Base-by-base conservation (phyloP, 768 basidiomycete species). In the Psilocybe cyanescens region DNA sequence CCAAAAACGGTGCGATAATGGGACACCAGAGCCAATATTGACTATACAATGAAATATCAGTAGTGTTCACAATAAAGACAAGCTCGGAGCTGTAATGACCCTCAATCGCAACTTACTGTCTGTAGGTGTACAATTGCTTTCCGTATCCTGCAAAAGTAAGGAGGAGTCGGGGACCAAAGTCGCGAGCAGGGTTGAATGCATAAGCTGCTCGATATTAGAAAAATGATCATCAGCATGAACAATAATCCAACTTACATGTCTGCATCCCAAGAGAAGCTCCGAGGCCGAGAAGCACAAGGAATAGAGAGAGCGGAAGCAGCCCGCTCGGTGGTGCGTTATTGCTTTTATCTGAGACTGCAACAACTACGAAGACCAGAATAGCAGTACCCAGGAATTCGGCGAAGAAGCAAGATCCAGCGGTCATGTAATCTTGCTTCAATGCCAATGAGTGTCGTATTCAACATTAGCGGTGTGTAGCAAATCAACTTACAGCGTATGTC, bases 21-120 rank as follows among this genome's bases (percentile, higher is more conserved):
- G 87, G 85, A 65, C 84, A 85, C 89, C 89, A 91, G 44, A 92
- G 60, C 90, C 89, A 91, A 68, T 90, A 91, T 68, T 91, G 88
- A 65, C 80, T 83, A 67, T 59, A 61, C 72, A 69, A 67, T 19
- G 9, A 45, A 44, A 29, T 12, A 8, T 53, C 41, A 59, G 11
- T 55, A 35, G 14, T 16, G 33, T 29, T 44, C 12, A 49, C 8
- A 4, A 58, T 50, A 46, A 16, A 29, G 16, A 35, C 29, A 58
- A 33, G 41, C 41, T 8, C 37, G 37, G 14, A 49, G 2, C 14
- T 50, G 41, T 44, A n/a, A n/a, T 11, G 24, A 24, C 24, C 24
- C 24, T 24, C 24, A n/a, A 44, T 8, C 41, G n/a, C 14, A n/a
- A 46, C 83, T 49, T 72, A 84, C 79, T 75, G 77, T 64, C 79